phyloP scores from a whole-genome alignment of 208 protist genomes.

The Leishmania braziliensis region DNA sequence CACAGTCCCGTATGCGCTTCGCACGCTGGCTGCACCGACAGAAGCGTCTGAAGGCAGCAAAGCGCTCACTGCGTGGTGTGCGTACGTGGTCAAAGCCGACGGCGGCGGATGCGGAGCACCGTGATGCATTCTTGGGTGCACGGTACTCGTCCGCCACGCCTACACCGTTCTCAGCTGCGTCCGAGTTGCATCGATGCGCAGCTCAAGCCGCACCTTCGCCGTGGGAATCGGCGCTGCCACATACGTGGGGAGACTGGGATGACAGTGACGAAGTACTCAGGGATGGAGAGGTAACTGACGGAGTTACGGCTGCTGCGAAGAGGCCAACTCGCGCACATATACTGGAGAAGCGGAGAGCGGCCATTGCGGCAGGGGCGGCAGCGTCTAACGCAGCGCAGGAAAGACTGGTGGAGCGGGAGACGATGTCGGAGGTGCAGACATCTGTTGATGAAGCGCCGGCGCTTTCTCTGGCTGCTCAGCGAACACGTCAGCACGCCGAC shows the following conservation, averaged over 20 bases:
- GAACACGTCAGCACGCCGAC: conserved; percentile 13
- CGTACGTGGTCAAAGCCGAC: background rate
- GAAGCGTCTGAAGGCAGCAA: conserved; percentile 9
- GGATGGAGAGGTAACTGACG: background rate
- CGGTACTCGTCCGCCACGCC: background rate
- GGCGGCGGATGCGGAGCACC: background rate
- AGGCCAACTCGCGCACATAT: background rate
- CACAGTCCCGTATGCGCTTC: conserved; percentile 20
- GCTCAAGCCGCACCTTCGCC: conserved; percentile 22
- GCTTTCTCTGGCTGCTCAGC: conserved; percentile 11
- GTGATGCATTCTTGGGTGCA: background rate
- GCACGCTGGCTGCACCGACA: conserved; percentile 23
- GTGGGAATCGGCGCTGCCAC: conserved; percentile 44
- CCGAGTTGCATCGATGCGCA: conserved; percentile 11
- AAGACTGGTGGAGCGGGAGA: background rate
- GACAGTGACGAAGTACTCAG: background rate
- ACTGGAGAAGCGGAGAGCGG: conserved; percentile 9
- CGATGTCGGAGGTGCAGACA: background rate
- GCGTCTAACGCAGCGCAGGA: background rate
- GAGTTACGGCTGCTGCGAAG: background rate
- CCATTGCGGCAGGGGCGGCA: conserved; percentile 7
- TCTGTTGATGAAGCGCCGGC: background rate
- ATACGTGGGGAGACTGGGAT: background rate
- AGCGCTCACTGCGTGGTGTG: conserved; percentile 6
- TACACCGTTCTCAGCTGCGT: background rate